Conservation (phyloP, 2,329 filamentous ascomycete genomes). For the Paecilomyces fulvus region DNA sequence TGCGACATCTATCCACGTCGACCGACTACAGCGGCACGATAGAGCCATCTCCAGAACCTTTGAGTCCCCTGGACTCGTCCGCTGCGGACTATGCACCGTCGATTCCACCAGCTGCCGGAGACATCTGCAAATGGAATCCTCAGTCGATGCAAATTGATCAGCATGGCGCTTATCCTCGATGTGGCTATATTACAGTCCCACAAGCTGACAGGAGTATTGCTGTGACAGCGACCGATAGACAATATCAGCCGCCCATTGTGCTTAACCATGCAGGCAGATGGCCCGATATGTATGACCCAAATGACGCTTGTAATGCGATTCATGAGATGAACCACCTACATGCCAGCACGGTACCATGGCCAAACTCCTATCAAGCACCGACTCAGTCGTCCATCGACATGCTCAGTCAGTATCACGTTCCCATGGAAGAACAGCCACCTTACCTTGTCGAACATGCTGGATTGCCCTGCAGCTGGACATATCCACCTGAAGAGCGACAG, state of each 20-base stretch:
- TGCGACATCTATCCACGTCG: slow-evolving; percentile 26
- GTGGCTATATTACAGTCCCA: slow-evolving; percentile 13
- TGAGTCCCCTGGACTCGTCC: slow-evolving; percentile 24
- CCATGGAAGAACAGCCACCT: not conserved
- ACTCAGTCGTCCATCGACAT: not conserved
- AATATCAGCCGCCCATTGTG: slow-evolving; percentile 7
- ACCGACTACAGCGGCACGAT: slow-evolving; percentile 29
- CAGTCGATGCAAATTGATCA: slow-evolving; percentile 10
- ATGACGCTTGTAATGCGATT: slow-evolving; percentile 18
- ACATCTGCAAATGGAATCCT: slow-evolving; percentile 22
- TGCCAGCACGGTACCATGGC: not conserved
- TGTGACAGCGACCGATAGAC: slow-evolving; percentile 2
- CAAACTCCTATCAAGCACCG: not conserved
- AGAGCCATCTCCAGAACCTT: slow-evolving; percentile 30
- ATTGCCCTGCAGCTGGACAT: not conserved
- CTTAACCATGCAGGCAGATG: not conserved
- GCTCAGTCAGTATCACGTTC: not conserved
- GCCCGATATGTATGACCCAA: slow-evolving; percentile 3
- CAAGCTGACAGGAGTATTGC: not conserved
- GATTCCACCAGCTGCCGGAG: slow-evolving; percentile 8
- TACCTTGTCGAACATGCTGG: not conserved
- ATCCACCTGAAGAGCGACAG: not conserved
- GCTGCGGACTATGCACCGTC: slow-evolving; percentile 5
- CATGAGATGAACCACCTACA: slow-evolving; percentile 7
- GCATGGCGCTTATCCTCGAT: slow-evolving; percentile 14